These are phyloP conservation scores for Pyrus betulifolia DNA, from an alignment of 306 rosid genomes.

Conservation along the genomic window DNA sequence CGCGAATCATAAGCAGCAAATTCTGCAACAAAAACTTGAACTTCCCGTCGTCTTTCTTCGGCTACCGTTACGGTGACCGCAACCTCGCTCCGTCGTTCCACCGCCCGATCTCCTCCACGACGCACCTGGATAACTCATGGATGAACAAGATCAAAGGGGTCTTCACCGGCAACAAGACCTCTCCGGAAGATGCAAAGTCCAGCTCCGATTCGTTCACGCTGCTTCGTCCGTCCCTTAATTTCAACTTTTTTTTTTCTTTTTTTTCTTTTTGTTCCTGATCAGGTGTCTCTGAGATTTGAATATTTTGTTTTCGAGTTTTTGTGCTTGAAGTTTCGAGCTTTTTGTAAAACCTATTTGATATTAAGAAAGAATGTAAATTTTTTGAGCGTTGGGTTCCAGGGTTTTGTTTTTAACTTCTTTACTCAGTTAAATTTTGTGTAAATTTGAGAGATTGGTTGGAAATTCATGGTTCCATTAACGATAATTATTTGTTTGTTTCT, in stretches of 20 bases:
- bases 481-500: not conserved
- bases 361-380: not conserved
- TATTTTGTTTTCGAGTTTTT: too few species aligned
- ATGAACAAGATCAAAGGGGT: slow-evolving; percentile 63
- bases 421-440: not conserved
- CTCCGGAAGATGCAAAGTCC: slow-evolving; percentile 20
- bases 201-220: slow-evolving; percentile 54
- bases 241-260: not conserved
- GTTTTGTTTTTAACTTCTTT: not conserved
- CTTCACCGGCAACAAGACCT: slow-evolving; percentile 53
- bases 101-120: slow-evolving; percentile 57
- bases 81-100: slow-evolving; percentile 14
- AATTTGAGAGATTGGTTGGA: not conserved
- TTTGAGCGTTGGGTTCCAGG: not conserved
- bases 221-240: slow-evolving; percentile 30
- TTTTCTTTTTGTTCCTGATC: not conserved
- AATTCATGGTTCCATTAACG: not conserved
- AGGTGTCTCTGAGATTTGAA: too few species aligned
- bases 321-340: not conserved
- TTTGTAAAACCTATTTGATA: not conserved
- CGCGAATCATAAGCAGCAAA: slow-evolving; percentile 30
- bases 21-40: slow-evolving; percentile 4
- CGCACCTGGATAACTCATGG: slow-evolving; percentile 62
- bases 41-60: not conserved
- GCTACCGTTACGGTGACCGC: slow-evolving; percentile 1